Percentiles rank a stretch among this genome's conserved stretches.
Evolutionary conservation across 805 yeast genomes (phyloP).

Genomic region (Torulaspora quercuum): DNA sequence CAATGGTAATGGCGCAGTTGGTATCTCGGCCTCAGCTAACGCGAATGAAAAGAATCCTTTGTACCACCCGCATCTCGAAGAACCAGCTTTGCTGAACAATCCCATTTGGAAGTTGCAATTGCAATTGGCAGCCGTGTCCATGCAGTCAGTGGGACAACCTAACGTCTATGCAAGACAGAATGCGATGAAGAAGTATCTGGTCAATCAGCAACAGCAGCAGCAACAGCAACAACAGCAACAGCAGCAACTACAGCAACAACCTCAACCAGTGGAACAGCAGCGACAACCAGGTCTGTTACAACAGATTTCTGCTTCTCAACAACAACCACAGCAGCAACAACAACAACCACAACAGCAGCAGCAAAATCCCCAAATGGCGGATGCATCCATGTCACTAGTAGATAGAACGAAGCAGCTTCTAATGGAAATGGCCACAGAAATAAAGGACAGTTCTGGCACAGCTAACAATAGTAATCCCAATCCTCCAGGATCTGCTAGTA

Average conservation of each 20-base stretch:
- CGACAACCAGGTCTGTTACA: constrained; percentile 8
- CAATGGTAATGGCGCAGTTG: constrained; percentile 11
- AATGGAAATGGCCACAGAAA: constrained; percentile 32
- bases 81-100: constrained; percentile 32
- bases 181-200: constrained; percentile 36
- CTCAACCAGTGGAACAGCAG: constrained; percentile 8
- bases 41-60: constrained; percentile 33
- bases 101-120: constrained; percentile 39
- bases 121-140: constrained; percentile 34
- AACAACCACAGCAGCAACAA: constrained; percentile 8
- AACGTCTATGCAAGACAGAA: constrained; percentile 39
- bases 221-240: constrained; percentile 16
- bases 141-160: constrained; percentile 37
- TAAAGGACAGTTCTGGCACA: constrained; percentile 9
- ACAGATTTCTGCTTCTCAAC: constrained; percentile 7
- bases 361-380: constrained; percentile 25
- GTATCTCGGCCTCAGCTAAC: constrained; percentile 6
- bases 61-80: constrained; percentile 37
- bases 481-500: constrained; percentile 16
- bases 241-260: constrained; percentile 5
- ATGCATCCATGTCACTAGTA: constrained; percentile 33
- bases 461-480: constrained; percentile 6
- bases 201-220: constrained; percentile 25
- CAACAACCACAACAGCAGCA: constrained; percentile 12
- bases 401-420: constrained; percentile 34